phyloP scores from a whole-genome alignment of 208 protist species.

The Naegleria lovaniensis region DNA sequence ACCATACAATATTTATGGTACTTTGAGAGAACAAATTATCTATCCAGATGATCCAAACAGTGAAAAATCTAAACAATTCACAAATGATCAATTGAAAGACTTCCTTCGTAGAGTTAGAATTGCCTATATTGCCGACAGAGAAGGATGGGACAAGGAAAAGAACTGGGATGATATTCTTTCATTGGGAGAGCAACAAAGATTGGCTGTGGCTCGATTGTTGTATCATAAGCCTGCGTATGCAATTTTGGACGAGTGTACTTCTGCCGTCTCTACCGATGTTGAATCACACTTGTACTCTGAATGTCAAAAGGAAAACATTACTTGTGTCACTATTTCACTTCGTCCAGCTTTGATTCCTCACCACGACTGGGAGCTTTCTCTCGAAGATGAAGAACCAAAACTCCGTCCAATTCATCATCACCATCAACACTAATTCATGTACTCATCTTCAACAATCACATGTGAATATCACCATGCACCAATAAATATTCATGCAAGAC shows the following conservation, averaged over 20 bases:
- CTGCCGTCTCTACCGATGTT: slow-evolving; percentile 59
- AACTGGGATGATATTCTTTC: slow-evolving; percentile 54
- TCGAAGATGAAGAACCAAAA: slow-evolving; percentile 54
- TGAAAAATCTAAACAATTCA: not conserved
- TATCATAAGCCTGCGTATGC: slow-evolving; percentile 73
- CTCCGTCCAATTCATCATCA: not conserved
- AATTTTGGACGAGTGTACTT: slow-evolving; percentile 80
- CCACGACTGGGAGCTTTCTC: slow-evolving; percentile 69
- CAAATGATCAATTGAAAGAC: slow-evolving; percentile 15
- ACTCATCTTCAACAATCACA: too few relatives aligned
- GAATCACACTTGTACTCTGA: slow-evolving; percentile 60
- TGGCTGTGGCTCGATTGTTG: slow-evolving; percentile 74
- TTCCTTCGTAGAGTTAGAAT: slow-evolving; percentile 13
- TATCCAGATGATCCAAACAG: slow-evolving; percentile 51
- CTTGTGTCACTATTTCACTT: slow-evolving; percentile 72
- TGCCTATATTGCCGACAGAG: slow-evolving; percentile 20
- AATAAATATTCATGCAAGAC: too few relatives aligned
- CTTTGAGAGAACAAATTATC: slow-evolving; percentile 73
- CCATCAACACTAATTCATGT: too few relatives aligned
- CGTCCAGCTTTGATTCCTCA: slow-evolving; percentile 61
- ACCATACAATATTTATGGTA: slow-evolving; percentile 68
- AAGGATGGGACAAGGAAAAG: slow-evolving; percentile 47
- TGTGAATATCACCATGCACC: too few relatives aligned
- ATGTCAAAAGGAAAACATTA: slow-evolving; percentile 64
- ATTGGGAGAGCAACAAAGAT: slow-evolving; percentile 69